These are phyloP conservation scores for Trichoderma sp. DNA, from an alignment of 2,329 filamentous ascomycete genomes.

Conservation along the genomic window DNA sequence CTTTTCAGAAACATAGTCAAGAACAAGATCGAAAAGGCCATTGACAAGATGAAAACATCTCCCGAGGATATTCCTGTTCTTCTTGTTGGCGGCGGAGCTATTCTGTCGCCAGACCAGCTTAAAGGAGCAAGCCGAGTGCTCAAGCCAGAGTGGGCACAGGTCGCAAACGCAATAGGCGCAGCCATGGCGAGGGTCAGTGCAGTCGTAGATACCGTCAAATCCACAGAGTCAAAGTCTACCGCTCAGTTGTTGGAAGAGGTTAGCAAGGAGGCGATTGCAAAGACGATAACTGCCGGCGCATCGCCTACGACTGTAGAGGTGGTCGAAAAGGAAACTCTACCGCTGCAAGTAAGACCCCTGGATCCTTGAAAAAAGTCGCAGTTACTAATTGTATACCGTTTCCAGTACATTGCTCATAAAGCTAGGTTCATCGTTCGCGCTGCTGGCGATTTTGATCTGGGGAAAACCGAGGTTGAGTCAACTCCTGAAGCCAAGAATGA, in stretches of 20 bases:
- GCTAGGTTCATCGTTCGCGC: constrained; percentile 62
- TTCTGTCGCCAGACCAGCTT: constrained; percentile 60
- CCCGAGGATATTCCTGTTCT: constrained; percentile 62
- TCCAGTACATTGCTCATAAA: constrained; percentile 56
- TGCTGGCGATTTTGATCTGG: constrained; percentile 60
- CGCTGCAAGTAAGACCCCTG: constrained; percentile 50
- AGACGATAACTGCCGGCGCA: constrained; percentile 52
- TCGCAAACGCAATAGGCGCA: constrained; percentile 68
- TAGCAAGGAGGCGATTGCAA: constrained; percentile 48
- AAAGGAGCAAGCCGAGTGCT: constrained; percentile 60
- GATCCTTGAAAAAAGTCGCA: not conserved
- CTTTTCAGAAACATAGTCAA: constrained; percentile 50
- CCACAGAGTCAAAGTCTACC: constrained; percentile 48
- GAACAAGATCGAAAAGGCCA: constrained; percentile 56
- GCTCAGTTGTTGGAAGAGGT: constrained; percentile 46
- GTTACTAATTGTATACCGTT: constrained; percentile 5
- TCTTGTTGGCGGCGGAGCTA: constrained; percentile 65
- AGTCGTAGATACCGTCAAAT: constrained; percentile 55
- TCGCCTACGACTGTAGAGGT: constrained; percentile 49
- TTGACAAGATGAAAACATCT: constrained; percentile 67
- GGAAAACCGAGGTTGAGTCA: constrained; percentile 21
- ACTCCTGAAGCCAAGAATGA: constrained; percentile 18
- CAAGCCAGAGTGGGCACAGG: constrained; percentile 59
- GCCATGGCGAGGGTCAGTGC: constrained; percentile 64
- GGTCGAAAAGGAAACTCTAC: constrained; percentile 58